Evolutionary conservation across 345 rosid species (phyloP).

Genomic region (Linum trigynum): DNA sequence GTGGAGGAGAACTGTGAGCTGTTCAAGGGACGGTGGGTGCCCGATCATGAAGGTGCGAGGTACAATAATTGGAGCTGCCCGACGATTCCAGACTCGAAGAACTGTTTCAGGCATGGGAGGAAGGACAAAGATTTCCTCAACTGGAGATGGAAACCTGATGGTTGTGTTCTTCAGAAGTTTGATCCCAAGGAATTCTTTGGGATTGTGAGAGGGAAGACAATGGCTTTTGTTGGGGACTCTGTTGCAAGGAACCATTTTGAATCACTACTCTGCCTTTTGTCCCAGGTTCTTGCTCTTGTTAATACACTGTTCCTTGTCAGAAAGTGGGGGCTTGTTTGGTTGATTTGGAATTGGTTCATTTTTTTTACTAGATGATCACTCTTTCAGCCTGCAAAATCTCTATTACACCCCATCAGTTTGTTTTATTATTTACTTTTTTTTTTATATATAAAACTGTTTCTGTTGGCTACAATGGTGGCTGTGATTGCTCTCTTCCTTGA

Average conservation of each 20-base stretch:
- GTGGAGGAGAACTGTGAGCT: conserved; percentile 42
- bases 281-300: conserved; percentile 32
- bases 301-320: background rate
- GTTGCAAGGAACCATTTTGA: conserved; percentile 88
- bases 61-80: conserved; percentile 62
- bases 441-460: too few species aligned
- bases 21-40: conserved; percentile 60
- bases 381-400: too few species aligned
- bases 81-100: conserved; percentile 64
- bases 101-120: conserved; percentile 67
- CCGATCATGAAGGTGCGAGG: conserved; percentile 33
- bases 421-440: too few species aligned
- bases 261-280: conserved; percentile 73
- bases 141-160: conserved; percentile 92
- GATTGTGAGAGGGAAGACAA: conserved; percentile 53
- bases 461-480: too few species aligned
- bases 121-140: conserved; percentile 48
- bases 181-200: conserved; percentile 41
- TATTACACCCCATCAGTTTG: too few species aligned
- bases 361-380: too few species aligned
- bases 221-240: conserved; percentile 80
- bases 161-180: conserved; percentile 60
- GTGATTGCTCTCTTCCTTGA: too few species aligned
- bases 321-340: too few species aligned
- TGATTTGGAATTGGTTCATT: background rate